phyloP scores from a whole-genome alignment of 345 rosid genomes.

The Punica granatum region DNA sequence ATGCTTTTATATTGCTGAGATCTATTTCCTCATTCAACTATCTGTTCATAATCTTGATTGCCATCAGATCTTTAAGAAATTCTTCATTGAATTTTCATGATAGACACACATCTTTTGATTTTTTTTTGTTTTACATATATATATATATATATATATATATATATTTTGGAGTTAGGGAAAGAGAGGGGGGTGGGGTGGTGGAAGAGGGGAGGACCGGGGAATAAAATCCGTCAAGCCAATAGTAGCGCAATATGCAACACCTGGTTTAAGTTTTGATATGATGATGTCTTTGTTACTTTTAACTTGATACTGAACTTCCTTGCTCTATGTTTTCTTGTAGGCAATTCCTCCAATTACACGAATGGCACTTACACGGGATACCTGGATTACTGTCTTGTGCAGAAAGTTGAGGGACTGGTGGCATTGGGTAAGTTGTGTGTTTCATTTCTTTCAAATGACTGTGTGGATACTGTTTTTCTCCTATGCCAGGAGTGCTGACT shows the following conservation, averaged over 20 bases:
- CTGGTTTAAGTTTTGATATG: neutral
- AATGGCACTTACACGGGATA: conserved; percentile 94
- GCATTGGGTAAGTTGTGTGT: conserved; percentile 78
- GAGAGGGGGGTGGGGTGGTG: no score
- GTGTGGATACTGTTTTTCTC: conserved; percentile 12
- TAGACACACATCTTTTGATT: neutral
- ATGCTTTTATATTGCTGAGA: neutral
- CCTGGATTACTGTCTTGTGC: conserved; percentile 97
- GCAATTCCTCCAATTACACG: conserved; percentile 90
- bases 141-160: no score
- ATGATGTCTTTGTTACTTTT: neutral
- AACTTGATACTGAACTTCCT: neutral
- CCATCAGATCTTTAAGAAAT: neutral
- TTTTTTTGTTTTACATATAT: no score
- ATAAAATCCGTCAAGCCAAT: neutral
- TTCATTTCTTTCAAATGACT: conserved; percentile 15
- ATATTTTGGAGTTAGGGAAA: no score
- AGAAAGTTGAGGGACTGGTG: conserved; percentile 98
- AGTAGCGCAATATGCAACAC: neutral
- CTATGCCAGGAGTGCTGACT: conserved; percentile 18
- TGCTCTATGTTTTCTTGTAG: conserved; percentile 25
- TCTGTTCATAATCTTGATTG: neutral
- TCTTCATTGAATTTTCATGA: neutral
- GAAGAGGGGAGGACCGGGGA: neutral
- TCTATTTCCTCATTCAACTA: neutral